Conservation (phyloP, 768 basidiomycete species). For the Lactarius akahatsu region DNA sequence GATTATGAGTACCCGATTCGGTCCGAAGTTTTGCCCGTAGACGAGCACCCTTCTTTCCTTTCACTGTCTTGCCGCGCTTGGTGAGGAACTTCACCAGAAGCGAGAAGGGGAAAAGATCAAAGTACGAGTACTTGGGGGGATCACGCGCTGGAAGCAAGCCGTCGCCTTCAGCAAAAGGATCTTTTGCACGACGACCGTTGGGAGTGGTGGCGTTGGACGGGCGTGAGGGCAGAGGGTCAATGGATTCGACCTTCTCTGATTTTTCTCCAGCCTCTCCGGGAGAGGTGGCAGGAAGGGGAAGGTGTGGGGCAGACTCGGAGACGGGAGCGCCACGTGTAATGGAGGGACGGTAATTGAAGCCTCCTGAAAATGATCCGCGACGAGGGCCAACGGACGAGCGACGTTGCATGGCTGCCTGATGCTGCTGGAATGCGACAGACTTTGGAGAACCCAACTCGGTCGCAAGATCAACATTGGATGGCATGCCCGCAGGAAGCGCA, state of each 20-base stretch:
- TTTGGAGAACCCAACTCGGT: conserved; percentile 6
- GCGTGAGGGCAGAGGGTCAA: conserved; percentile 21
- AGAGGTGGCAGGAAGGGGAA: conserved; percentile 26
- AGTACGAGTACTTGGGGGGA: conserved; percentile 59
- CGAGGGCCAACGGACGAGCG: background rate
- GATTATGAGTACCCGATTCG: conserved; percentile 49
- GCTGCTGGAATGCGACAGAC: background rate
- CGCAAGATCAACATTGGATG: conserved; percentile 38
- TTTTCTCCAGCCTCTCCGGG: conserved; percentile 5
- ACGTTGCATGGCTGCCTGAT: background rate
- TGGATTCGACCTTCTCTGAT: conserved; percentile 8
- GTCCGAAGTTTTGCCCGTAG: conserved; percentile 50
- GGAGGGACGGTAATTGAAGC: background rate
- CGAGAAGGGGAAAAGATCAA: conserved; percentile 72
- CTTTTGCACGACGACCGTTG: conserved; percentile 15
- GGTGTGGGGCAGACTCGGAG: conserved; percentile 17
- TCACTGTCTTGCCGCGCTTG: conserved; percentile 48
- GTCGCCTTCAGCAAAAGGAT: conserved; percentile 42
- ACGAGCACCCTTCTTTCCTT: conserved; percentile 62
- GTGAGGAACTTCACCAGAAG: conserved; percentile 49
- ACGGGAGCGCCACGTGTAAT: background rate
- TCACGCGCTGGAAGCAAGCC: conserved; percentile 50
- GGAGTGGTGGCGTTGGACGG: conserved; percentile 10
- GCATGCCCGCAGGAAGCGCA: conserved; percentile 52
- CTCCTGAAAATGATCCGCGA: conserved; percentile 8